Evolutionary conservation across 2,329 filamentous ascomycete genomes (phyloP).

Genomic region (Periconia sp.): DNA sequence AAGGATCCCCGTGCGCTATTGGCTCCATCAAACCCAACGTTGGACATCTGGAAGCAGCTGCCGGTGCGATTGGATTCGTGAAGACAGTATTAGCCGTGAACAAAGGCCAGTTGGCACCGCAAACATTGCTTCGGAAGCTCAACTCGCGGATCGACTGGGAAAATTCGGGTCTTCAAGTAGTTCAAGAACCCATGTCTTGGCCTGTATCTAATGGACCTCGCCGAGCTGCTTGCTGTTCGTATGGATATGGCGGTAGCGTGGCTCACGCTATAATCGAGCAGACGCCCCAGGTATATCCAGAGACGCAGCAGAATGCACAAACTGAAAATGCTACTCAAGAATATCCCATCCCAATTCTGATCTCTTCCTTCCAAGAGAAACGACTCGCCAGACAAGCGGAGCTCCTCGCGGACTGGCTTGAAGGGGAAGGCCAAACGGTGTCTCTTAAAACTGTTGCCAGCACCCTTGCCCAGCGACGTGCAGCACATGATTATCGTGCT

Average conservation of each 20-base stretch:
- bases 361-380: conserved; percentile 39
- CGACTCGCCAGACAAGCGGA: conserved; percentile 23
- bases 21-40: conserved; percentile 41
- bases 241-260: conserved; percentile 49
- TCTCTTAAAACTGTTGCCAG: conserved; percentile 21
- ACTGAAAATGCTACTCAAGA: background rate
- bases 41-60: conserved; percentile 46
- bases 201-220: conserved; percentile 5
- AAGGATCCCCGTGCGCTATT: background rate
- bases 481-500: conserved; percentile 35
- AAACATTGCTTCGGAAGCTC: conserved; percentile 25
- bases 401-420: conserved; percentile 25
- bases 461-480: conserved; percentile 35
- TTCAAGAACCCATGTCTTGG: conserved; percentile 31
- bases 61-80: conserved; percentile 40
- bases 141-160: conserved; percentile 36
- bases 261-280: conserved; percentile 47
- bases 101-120: conserved; percentile 34
- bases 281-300: background rate
- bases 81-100: conserved; percentile 44
- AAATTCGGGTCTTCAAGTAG: conserved; percentile 27
- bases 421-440: conserved; percentile 14
- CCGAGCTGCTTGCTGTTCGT: conserved; percentile 49
- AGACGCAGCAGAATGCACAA: background rate
- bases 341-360: conserved; percentile 13